Base-by-base conservation (phyloP, 2,329 filamentous ascomycete genomes). In the Colletotrichum agaves region DNA sequence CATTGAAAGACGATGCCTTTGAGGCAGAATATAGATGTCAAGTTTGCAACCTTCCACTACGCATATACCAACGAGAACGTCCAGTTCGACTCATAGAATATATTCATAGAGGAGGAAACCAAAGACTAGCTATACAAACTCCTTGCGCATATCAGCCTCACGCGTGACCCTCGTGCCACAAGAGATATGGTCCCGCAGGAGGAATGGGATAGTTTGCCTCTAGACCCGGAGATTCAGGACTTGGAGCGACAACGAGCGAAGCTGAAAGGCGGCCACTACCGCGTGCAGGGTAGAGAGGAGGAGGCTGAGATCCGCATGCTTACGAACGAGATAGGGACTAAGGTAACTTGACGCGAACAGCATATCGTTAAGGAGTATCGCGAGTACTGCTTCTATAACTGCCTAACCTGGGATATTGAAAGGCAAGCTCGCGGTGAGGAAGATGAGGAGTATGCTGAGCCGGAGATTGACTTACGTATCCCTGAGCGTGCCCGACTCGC, bases 151-250 rank as follows among this genome's bases (percentile, higher is more conserved):
- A 66, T 76, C 4, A 74, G 75, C 63, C 67, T 76, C 13, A 77
- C 71, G 4, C 67, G 66, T 13, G 71, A 77, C 69, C 74, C 72
- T 66, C 67, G 71, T 21, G 72, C 74, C 15, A 71, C 64, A 19
- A 60, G 56, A 52, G 72, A 78, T 56, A 77, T 77, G 67, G 75
- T 77, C 10, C 75, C 73, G 19, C 47, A 75, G 8, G 67, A 77
- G 61, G 72, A 77, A 47, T 77, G 61, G 73, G 72, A 63, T 17
- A 69, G 70, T 35, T 43, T 75, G 19, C 61, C 61, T 12, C 69
- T 66, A 19, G 72, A 77, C 67, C 74, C 71, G 35, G 67, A 76
- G 66, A 75, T 77, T 62, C 41, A 69, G 10, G 52, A 66, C 33
- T 65, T 75, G 21, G 64, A 77, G 60, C 50, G 68, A 52, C 19